Evolutionary conservation across 1,284 basidiomycete genomes (phyloP).

Genomic region (Cryptococcus depauperatus): DNA sequence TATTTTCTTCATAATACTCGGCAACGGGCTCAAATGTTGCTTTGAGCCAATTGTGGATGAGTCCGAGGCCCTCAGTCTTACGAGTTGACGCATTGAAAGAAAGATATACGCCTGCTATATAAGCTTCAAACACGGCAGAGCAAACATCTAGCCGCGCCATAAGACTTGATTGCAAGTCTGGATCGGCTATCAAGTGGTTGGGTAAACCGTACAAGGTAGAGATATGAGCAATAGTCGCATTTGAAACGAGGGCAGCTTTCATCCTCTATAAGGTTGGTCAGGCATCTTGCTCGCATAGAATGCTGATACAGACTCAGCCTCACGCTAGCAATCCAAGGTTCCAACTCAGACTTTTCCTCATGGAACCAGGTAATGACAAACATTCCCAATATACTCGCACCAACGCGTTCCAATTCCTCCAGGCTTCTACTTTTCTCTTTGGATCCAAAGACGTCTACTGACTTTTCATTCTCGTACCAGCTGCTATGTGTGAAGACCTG

Average conservation of each 20-base stretch:
- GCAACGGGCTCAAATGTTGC: not conserved
- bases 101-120: constrained; percentile 39
- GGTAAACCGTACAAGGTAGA: constrained; percentile 38
- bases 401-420: constrained; percentile 43
- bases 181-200: constrained; percentile 26
- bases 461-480: no score
- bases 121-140: constrained; percentile 41
- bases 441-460: no score
- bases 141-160: constrained; percentile 36
- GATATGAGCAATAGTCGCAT: constrained; percentile 38
- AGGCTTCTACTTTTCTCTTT: constrained; percentile 21
- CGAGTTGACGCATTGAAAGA: constrained; percentile 14
- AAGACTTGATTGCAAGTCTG: constrained; percentile 27
- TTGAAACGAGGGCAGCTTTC: constrained; percentile 40
- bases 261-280: constrained; percentile 27
- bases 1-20: not conserved
- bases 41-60: not conserved
- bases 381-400: constrained; percentile 38
- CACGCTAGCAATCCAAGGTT: constrained; percentile 37
- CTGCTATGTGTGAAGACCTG: no score
- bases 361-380: constrained; percentile 42
- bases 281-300: not conserved
- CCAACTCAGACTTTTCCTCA: constrained; percentile 30
- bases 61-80: not conserved
- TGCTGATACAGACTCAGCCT: constrained; percentile 13